Evolutionary conservation across 352 stramenopile genomes (phyloP).

Genomic region (Globisporangium spiculum): DNA sequence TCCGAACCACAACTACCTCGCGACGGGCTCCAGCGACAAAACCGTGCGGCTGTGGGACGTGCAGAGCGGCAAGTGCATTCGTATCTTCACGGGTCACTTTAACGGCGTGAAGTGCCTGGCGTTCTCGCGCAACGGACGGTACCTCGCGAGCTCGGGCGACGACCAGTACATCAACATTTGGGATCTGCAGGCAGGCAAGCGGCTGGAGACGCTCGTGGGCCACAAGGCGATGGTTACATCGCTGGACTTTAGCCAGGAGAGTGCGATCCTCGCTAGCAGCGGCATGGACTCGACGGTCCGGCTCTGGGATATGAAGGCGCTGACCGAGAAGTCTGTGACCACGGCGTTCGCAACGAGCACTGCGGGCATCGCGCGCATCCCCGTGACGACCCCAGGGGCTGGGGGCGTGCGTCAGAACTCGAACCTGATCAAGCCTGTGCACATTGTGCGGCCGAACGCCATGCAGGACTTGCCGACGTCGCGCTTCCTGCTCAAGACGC

Average conservation of each 20-base stretch:
- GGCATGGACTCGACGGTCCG: slow-evolving; percentile 78
- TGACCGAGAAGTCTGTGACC: slow-evolving; percentile 49
- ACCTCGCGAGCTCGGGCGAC: slow-evolving; percentile 84
- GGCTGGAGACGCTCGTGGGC: slow-evolving; percentile 79
- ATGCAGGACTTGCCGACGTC: slow-evolving; percentile 62
- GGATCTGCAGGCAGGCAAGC: slow-evolving; percentile 89
- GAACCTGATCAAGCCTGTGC: slow-evolving; percentile 48
- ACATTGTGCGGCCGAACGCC: slow-evolving; percentile 48
- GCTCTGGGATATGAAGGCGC: slow-evolving; percentile 83
- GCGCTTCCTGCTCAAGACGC: slow-evolving; percentile 78
- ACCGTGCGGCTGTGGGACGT: slow-evolving; percentile 95
- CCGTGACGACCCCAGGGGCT: slow-evolving; percentile 21
- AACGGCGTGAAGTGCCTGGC: slow-evolving; percentile 85
- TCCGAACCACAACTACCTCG: slow-evolving; percentile 95
- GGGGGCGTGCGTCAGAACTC: slow-evolving; percentile 17
- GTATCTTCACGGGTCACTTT: slow-evolving; percentile 91
- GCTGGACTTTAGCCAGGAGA: slow-evolving; percentile 78
- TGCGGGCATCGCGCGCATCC: slow-evolving; percentile 29
- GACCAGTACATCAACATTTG: slow-evolving; percentile 92
- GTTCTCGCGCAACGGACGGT: slow-evolving; percentile 89
- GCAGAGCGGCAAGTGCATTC: slow-evolving; percentile 89
- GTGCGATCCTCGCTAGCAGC: slow-evolving; percentile 67
- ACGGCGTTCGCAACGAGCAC: slow-evolving; percentile 18
- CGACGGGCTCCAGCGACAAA: slow-evolving; percentile 93
- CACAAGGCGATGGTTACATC: slow-evolving; percentile 76